Evolutionary conservation across 495 filamentous ascomycete genomes (phyloP).

Genomic region (Daldinia bambusicola): DNA sequence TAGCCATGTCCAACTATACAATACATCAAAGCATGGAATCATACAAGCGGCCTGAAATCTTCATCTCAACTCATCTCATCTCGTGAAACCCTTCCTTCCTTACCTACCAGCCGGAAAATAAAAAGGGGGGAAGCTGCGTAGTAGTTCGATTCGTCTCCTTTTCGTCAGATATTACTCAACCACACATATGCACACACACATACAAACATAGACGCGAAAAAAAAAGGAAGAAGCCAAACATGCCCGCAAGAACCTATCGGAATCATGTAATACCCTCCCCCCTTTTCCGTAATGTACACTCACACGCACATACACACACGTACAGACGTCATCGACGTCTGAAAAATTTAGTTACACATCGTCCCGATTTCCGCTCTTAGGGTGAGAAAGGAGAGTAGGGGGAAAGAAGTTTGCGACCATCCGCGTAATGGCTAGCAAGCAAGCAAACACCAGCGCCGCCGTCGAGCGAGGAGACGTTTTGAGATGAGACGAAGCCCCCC

Average conservation of each 20-base stretch:
- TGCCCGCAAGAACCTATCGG: background rate
- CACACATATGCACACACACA: background rate
- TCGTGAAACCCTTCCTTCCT: background rate
- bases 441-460: slow-evolving; percentile 8
- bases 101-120: background rate
- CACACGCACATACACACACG: slow-evolving; percentile 4
- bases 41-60: background rate
- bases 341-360: slow-evolving; percentile 6
- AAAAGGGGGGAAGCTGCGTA: background rate
- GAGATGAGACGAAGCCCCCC: slow-evolving; percentile 1
- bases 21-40: slow-evolving; percentile 5
- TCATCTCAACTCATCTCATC: background rate
- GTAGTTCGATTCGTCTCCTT: background rate
- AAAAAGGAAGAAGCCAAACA: background rate
- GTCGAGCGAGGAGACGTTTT: slow-evolving; percentile 7
- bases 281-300: slow-evolving; percentile 3
- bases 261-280: background rate
- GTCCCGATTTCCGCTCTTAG: background rate
- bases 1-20: background rate
- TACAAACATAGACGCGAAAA: no score
- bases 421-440: slow-evolving; percentile 2
- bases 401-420: no score
- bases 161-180: background rate
- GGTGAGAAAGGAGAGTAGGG: background rate
- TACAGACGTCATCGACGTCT: background rate